Evolutionary conservation across 768 basidiomycete species (phyloP), one percentile per base, ranked within the genome.

Genomic region (Leucosporidium yakuticum): DNA sequence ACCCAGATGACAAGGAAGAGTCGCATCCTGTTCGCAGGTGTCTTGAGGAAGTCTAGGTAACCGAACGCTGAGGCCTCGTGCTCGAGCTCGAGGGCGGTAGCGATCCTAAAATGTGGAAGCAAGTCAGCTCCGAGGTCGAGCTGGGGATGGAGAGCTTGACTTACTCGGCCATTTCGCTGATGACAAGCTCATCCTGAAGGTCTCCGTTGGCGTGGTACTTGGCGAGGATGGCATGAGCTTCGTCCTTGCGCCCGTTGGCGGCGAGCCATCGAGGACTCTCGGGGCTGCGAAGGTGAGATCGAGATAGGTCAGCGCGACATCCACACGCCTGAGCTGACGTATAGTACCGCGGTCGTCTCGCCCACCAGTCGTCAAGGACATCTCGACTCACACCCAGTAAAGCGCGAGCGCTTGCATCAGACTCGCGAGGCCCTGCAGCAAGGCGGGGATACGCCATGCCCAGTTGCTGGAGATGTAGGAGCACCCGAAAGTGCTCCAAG

Each of bases 241-340:
- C 70, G 9, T 68, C 69, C 11, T 65, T 32, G 1, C 67, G 54
- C 0, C 70, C 73, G 5, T 67, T 27, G 0, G 55, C 34, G 4
- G 32, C 31, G 14, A 74, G 61, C 65, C 63, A 73, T 11, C 73
- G 60, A 1, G 73, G 73, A 11, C 54, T 59, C 53, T 74, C 70
- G 15, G 70, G 70, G 31, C 58, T 44, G 34, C 20, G 56, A 23
- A 20, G 20, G 14, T 54, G 23, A 8, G 31, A n/a, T n/a, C n/a
- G n/a, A n/a, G n/a, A 23, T 8, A n/a, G 29, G 49, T n/a, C 34
- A 53, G 58, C 21, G 64, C 56, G 50, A 60, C 11, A 56, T 27
- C 4, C 19, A 6, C n/a, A n/a, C n/a, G n/a, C n/a, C n/a, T n/a
- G n/a, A n/a, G n/a, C n/a, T n/a, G n/a, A n/a, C n/a, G n/a, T n/a